Conservation (phyloP, 768 basidiomycete genomes). For the Termitomyces sp. region DNA sequence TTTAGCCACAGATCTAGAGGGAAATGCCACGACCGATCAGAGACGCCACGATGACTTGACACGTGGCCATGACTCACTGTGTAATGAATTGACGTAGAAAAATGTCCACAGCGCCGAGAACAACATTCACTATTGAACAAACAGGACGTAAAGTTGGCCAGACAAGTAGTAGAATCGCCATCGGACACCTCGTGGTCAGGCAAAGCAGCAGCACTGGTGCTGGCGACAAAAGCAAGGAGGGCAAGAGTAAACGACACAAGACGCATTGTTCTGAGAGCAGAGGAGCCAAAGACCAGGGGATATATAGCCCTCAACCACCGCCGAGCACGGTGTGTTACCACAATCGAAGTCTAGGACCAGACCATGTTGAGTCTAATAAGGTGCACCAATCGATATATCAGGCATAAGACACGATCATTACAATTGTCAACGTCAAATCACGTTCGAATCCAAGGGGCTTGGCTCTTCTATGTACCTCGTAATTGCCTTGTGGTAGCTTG, state of each 20-base stretch:
- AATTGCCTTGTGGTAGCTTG: neutral
- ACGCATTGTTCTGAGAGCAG: neutral
- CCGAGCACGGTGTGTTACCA: neutral
- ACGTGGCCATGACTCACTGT: neutral
- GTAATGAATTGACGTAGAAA: neutral
- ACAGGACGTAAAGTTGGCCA: neutral
- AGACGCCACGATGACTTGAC: neutral
- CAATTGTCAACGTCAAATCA: no score
- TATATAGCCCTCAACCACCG: neutral
- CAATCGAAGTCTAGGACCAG: neutral
- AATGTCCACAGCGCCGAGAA: neutral
- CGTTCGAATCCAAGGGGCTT: no score
- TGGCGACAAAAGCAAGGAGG: neutral
- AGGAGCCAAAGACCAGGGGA: no score
- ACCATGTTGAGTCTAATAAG: neutral
- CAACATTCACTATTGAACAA: neutral
- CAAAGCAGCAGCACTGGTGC: neutral
- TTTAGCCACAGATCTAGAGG: neutral
- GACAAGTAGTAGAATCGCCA: neutral
- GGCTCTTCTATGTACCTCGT: neutral
- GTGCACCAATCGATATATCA: no score
- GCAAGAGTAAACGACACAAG: neutral
- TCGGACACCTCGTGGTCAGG: neutral
- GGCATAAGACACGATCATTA: neutral
- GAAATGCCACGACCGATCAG: neutral